Base-by-base conservation (phyloP, 371 early-diverging fungal species). In the Zopfochytrium polystomum region DNA sequence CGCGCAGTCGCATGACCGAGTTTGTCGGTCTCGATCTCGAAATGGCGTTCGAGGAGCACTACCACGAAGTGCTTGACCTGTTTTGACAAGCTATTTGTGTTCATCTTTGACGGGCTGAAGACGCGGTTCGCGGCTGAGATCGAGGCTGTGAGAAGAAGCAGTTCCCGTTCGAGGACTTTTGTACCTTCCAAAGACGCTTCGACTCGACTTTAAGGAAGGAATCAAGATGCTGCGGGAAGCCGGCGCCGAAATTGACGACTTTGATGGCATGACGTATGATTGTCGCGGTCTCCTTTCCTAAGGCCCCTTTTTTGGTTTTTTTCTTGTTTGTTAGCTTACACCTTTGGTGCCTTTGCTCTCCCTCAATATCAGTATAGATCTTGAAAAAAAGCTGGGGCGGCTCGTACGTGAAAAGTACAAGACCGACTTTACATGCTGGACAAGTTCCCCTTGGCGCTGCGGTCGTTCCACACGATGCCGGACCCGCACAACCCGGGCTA, bases 381-480 rank as follows among this genome's bases (percentile, higher is more conserved):
- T 87, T 46, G 99, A 99, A 79, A 90, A 90, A 67, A 71, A 76
- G 42, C 87, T 99, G 30, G 99, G 99, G 59, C 77, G 83, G 60
- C 79, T 98, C 27, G 93, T n/a, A n/a, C n/a, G n/a, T n/a, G n/a
- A n/a, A n/a, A n/a, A n/a, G n/a, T n/a, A n/a, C n/a, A n/a, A n/a
- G 99, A 96, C 96, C 31, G 99, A 99, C 79, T 96, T 99, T 99
- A 93, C 84, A 96, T 98, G 73, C 80, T 99, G 55, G 98, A 97
- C 86, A 99, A 99, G 80, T 99, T 99, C 90, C 99, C 99, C 35
- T 77, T 91, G 58, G 87, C 75, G 3, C 89, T 95, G 26, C 88
- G 99, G 53, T 97, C 99, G 29, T 99, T 99, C 87, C n/a, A n/a
- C n/a, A n/a, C n/a, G n/a, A n/a, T n/a, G n/a, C n/a, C n/a, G n/a